Evolutionary conservation across 345 rosid genomes (phyloP).

Genomic region (Eucalyptus cloeziana): DNA sequence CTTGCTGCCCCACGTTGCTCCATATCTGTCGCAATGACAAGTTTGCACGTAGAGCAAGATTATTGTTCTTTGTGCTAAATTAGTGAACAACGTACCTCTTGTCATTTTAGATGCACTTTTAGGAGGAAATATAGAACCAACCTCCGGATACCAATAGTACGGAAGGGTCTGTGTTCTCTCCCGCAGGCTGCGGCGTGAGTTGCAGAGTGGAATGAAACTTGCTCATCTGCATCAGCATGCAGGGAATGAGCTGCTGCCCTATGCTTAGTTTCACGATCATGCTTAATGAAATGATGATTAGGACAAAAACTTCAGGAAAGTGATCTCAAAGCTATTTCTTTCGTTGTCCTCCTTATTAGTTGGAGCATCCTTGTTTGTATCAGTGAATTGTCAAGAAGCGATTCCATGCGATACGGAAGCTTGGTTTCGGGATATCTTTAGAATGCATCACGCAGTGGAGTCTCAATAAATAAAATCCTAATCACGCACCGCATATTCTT

Average conservation of each 20-base stretch:
- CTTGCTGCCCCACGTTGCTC: neutral
- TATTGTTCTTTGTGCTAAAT: neutral
- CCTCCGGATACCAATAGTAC: neutral
- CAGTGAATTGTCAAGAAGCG: neutral
- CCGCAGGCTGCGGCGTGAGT: neutral
- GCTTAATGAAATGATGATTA: neutral
- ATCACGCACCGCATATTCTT: too few relatives aligned
- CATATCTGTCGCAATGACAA: neutral
- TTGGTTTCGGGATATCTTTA: neutral
- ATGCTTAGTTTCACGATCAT: neutral
- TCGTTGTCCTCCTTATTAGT: neutral
- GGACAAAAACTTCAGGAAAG: neutral
- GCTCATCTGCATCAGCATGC: conserved; percentile 2
- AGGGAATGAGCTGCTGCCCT: neutral
- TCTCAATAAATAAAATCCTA: neutral
- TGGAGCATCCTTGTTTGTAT: neutral
- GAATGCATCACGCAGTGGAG: neutral
- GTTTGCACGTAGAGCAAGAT: neutral
- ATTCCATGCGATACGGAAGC: neutral
- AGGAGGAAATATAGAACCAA: neutral
- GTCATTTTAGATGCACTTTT: neutral
- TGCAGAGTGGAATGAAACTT: neutral
- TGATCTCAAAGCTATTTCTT: neutral
- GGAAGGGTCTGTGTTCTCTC: neutral
- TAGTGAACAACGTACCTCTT: neutral